Conservation (phyloP, 345 rosid species). For the Streptanthus diversifolius region DNA sequence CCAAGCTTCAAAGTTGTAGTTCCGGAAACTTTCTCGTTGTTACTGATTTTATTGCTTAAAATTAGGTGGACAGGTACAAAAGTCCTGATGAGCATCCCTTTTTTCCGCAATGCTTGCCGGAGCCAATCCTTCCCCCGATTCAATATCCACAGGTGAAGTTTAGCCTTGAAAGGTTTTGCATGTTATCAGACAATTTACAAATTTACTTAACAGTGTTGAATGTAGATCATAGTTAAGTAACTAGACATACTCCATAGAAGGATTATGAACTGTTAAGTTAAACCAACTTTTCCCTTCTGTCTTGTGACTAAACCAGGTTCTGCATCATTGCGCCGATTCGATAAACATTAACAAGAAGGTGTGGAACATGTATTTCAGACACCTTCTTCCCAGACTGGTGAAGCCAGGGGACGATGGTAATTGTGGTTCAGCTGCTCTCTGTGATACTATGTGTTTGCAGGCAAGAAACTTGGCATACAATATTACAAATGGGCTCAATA, state of each 20-base stretch:
- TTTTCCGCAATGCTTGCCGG: constrained; percentile 51
- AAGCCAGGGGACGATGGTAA: constrained; percentile 64
- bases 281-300: not conserved
- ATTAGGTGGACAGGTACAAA: constrained; percentile 59
- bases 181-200: not conserved
- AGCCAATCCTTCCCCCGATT: constrained; percentile 57
- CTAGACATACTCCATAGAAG: not conserved
- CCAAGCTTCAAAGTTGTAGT: not conserved
- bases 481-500: not conserved
- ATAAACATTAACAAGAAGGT: constrained; percentile 65
- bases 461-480: constrained; percentile 30
- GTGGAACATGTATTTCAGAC: constrained; percentile 58
- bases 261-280: not conserved
- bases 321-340: constrained; percentile 49
- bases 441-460: constrained; percentile 69
- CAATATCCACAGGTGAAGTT: constrained; percentile 50
- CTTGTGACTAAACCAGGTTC: constrained; percentile 41
- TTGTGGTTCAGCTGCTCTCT: constrained; percentile 59
- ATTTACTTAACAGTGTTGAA: too few relatives aligned
- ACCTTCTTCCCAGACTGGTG: constrained; percentile 54
- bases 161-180: not conserved
- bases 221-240: not conserved
- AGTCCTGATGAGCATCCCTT: constrained; percentile 82
- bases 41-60: constrained; percentile 6
- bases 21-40: not conserved